Evolutionary conservation across 352 stramenopile genomes (phyloP).

Genomic region (Globisporangium iwayamae): DNA sequence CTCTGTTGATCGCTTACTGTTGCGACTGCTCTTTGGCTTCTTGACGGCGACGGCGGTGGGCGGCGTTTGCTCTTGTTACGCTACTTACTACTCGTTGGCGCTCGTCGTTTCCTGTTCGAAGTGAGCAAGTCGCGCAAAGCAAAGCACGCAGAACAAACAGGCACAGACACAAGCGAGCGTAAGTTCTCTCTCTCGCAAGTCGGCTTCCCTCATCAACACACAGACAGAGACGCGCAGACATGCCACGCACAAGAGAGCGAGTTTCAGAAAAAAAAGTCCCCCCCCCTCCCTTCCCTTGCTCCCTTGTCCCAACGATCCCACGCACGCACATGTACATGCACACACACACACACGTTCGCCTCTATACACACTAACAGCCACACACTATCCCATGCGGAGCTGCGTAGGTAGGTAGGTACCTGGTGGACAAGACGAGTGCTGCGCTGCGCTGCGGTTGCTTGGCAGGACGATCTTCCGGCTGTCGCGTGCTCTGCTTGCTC

Average conservation of each 20-base stretch:
- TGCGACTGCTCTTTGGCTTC: background rate
- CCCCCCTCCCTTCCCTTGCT: conserved; percentile 1
- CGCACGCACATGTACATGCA: background rate
- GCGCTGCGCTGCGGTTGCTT: conserved; percentile 4
- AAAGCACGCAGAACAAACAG: background rate
- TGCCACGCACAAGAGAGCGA: conserved; percentile 16
- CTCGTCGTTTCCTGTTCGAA: conserved; percentile 2
- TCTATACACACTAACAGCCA: no score
- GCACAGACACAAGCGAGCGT: conserved; percentile 5
- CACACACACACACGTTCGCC: conserved; percentile 9
- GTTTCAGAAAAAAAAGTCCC: conserved; percentile 8
- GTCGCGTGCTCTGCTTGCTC: background rate
- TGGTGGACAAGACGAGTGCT: conserved; percentile 1
- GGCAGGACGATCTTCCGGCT: conserved; percentile 10
- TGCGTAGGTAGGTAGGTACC: no score
- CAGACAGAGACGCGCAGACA: conserved; percentile 10
- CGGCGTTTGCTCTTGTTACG: background rate
- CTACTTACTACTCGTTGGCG: background rate
- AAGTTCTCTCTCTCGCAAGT: conserved; percentile 8
- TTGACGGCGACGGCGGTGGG: background rate
- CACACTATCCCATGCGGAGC: conserved; percentile 2
- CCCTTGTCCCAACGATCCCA: conserved; percentile 6
- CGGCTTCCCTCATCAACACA: conserved; percentile 1
- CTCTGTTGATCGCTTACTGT: background rate
- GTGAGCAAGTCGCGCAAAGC: background rate